These are phyloP conservation scores for Chalaropsis thielavioides DNA, from an alignment of 2,329 filamentous ascomycete species.

Conservation along the genomic window DNA sequence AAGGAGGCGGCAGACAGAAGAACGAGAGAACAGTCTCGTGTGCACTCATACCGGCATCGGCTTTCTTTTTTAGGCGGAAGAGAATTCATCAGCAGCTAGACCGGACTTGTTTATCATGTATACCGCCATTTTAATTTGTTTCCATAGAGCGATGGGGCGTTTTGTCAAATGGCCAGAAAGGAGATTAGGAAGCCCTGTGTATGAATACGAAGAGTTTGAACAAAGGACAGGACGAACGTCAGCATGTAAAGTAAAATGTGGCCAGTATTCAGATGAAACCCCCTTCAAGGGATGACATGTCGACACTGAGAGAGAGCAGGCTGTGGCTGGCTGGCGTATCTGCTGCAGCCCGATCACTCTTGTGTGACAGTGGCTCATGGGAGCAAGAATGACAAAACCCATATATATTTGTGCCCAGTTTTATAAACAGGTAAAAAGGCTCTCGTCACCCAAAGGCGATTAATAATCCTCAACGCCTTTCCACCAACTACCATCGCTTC, in stretches of 20 bases:
- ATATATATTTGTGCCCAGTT: too few species aligned
- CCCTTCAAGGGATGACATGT: neutral
- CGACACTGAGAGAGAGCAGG: too few species aligned
- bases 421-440: neutral
- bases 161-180: too few species aligned
- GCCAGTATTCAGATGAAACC: neutral
- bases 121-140: constrained; percentile 12
- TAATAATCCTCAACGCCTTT: neutral
- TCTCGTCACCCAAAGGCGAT: neutral
- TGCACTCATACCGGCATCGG: constrained; percentile 11
- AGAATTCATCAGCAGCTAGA: neutral
- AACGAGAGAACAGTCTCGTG: constrained; percentile 6
- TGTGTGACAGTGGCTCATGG: neutral
- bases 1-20: neutral
- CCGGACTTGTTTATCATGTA: constrained; percentile 9
- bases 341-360: neutral
- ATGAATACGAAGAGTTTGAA: too few species aligned
- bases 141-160: neutral
- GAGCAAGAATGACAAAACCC: neutral
- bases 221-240: too few species aligned
- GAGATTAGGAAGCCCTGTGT: too few species aligned
- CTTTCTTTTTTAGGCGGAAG: neutral
- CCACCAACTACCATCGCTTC: too few species aligned
- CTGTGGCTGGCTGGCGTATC: too few species aligned
- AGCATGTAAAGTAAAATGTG: too few species aligned